Conservation (phyloP, 192 early-diverging fungal genomes). For the Podila epicladia region DNA sequence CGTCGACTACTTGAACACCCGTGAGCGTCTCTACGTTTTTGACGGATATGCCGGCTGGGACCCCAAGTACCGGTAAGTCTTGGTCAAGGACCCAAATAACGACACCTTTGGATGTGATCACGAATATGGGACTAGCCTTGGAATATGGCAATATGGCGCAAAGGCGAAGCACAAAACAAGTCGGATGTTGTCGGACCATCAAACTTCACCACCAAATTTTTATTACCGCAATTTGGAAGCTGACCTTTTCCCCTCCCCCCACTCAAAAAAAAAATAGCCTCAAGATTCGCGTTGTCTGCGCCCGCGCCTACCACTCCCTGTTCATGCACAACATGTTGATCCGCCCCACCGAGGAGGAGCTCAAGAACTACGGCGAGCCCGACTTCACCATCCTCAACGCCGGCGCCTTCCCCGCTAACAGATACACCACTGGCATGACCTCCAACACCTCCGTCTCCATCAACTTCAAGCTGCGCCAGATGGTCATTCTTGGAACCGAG, state of each 20-base stretch:
- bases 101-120: not conserved
- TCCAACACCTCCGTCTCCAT: conserved; percentile 91
- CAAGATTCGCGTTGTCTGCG: conserved; percentile 96
- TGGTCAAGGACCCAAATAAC: not conserved
- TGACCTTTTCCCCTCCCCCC: not conserved
- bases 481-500: conserved; percentile 98
- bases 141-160: conserved; percentile 3
- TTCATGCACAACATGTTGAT: conserved; percentile 99
- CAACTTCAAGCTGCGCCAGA: conserved; percentile 94
- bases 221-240: not conserved
- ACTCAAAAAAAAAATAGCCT: conserved; percentile 54
- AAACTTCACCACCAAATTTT: not conserved
- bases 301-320: conserved; percentile 94
- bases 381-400: conserved; percentile 99
- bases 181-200: not conserved
- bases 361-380: conserved; percentile 91
- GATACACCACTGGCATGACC: conserved; percentile 95
- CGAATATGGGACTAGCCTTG: not conserved
- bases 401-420: conserved; percentile 93
- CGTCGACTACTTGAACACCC: conserved; percentile 96
- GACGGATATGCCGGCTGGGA: conserved; percentile 99
- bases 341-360: conserved; percentile 91
- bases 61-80: conserved; percentile 84
- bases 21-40: conserved; percentile 92
- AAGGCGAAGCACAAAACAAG: conserved; percentile 1